These are phyloP conservation scores for Colletotrichum magnum DNA, from an alignment of 2,329 filamentous ascomycete species.

Conservation along the genomic window DNA sequence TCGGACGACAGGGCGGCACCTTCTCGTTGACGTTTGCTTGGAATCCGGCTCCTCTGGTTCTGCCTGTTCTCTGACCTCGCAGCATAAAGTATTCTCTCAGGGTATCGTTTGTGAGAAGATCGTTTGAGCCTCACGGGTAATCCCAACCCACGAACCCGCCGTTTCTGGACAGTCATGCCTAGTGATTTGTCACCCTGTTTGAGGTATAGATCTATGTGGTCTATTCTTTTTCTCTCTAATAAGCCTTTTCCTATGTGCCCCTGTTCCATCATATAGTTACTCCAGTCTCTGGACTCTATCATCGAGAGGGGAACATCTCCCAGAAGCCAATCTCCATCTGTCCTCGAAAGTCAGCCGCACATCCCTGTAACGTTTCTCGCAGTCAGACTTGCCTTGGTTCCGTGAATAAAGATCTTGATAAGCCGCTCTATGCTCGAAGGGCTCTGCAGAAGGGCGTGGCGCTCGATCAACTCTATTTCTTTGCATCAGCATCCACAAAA, in stretches of 20 bases:
- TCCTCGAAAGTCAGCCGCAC: conserved; percentile 12
- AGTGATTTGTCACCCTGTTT: conserved; percentile 3
- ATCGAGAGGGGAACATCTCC: conserved; percentile 64
- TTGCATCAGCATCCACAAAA: neutral
- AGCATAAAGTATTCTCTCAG: neutral
- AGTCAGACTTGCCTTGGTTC: conserved; percentile 77
- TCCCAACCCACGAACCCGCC: neutral
- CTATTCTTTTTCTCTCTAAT: neutral
- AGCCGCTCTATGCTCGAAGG: conserved; percentile 84
- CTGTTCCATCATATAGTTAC: neutral
- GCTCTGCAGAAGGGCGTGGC: conserved; percentile 80
- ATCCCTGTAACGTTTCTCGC: neutral
- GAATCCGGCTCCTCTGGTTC: neutral
- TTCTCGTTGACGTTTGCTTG: neutral
- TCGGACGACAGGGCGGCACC: conserved; percentile 19
- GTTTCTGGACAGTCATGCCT: neutral
- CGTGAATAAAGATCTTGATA: conserved; percentile 86
- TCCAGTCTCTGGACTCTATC: neutral
- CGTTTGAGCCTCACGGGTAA: neutral
- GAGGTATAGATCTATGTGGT: neutral
- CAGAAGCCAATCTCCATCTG: conserved; percentile 70
- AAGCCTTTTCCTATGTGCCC: neutral
- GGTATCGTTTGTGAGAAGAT: conserved; percentile 14
- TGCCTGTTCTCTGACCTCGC: neutral
- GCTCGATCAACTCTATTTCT: conserved; percentile 79